phyloP scores from a whole-genome alignment of 371 early-diverging fungal species.

The Haplosporangium sp. region DNA sequence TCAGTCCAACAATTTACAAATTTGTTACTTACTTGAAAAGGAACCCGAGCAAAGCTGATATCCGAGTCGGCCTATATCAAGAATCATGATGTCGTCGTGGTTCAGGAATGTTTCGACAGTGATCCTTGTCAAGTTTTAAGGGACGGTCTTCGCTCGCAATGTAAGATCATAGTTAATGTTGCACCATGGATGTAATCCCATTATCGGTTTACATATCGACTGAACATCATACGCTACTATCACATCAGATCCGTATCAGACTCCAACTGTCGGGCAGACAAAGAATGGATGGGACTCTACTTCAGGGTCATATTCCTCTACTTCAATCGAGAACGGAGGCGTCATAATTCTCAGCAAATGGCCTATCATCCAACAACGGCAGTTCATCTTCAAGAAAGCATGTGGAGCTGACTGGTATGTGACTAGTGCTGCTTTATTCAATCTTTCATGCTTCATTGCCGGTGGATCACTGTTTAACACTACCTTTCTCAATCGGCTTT shows the following conservation, averaged over 20 bases:
- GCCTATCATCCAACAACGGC: constrained; percentile 43
- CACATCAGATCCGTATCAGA: constrained; percentile 39
- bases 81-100: constrained; percentile 40
- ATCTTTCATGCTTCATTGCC: background rate
- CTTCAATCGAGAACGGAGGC: constrained; percentile 41
- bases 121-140: constrained; percentile 23
- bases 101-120: constrained; percentile 38
- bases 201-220: background rate
- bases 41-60: constrained; percentile 27
- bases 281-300: constrained; percentile 52
- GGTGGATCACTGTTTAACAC: background rate
- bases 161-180: constrained; percentile 10
- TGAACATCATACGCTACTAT: background rate
- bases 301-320: constrained; percentile 33
- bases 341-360: constrained; percentile 48
- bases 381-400: constrained; percentile 34
- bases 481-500: background rate
- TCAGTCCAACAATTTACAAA: background rate
- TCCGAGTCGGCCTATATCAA: constrained; percentile 38
- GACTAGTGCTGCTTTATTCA: background rate
- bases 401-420: constrained; percentile 51
- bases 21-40: constrained; percentile 8
- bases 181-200: background rate
- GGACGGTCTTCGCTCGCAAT: constrained; percentile 33
- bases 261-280: constrained; percentile 38